A percentile compares a stretch with the other conserved stretches of the same genome.
Evolutionary conservation across 192 early-diverging fungal genomes (phyloP).

Genomic region (Rhizoclosmatium globosum): DNA sequence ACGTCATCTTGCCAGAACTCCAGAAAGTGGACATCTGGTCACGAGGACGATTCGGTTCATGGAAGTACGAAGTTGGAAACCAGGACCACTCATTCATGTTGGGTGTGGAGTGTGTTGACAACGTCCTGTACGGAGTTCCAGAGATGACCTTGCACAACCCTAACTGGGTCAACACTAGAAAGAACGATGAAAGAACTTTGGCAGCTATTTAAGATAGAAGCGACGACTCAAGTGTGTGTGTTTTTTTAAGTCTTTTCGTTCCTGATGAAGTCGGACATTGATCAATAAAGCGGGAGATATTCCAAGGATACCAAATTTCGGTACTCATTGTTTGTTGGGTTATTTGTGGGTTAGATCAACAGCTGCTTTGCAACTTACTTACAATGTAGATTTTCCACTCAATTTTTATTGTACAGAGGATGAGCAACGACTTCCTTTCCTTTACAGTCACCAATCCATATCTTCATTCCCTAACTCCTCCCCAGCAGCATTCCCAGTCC

Average conservation of each 20-base stretch:
- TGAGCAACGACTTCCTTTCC: too few species aligned
- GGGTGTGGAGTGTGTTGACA: slow-evolving; percentile 46
- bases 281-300: too few species aligned
- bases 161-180: slow-evolving; percentile 44
- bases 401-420: too few species aligned
- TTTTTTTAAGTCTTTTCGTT: too few species aligned
- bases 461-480: not conserved
- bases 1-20: slow-evolving; percentile 33
- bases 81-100: slow-evolving; percentile 53
- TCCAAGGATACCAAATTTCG: too few species aligned
- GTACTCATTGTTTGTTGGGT: too few species aligned
- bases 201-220: not conserved
- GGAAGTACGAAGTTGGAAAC: slow-evolving; percentile 51
- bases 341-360: too few species aligned
- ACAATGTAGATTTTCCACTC: too few species aligned
- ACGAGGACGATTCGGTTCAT: slow-evolving; percentile 47
- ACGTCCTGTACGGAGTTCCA: slow-evolving; percentile 43
- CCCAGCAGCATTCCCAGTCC: not conserved
- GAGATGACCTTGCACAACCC: slow-evolving; percentile 46
- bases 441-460: too few species aligned
- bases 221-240: too few species aligned
- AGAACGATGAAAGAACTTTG: slow-evolving; percentile 40
- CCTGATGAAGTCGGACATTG: too few species aligned
- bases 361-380: too few species aligned
- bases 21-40: slow-evolving; percentile 40